Base-by-base conservation (phyloP, 2,329 filamentous ascomycete species). In the Penicillium sp. region DNA sequence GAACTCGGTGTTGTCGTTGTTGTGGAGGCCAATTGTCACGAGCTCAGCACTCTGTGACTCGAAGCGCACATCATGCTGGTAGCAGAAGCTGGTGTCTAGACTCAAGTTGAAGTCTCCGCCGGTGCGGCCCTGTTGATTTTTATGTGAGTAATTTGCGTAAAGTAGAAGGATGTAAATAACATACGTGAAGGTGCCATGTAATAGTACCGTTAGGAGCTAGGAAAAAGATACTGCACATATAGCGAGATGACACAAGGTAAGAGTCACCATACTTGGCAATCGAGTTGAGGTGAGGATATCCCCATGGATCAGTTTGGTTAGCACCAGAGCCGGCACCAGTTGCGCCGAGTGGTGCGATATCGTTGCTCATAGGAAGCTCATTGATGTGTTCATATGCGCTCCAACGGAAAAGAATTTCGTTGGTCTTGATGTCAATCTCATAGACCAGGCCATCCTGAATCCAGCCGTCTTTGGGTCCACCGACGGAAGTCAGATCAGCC, bases 11-110 rank as follows among this genome's bases (percentile, higher is more conserved):
- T 69, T 70, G 39, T 62, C 63, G 48, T 73, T 71, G 56, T 71
- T 69, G 43, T 70, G 68, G 29, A 71, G 50, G 31, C 63, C 62
- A 21, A 75, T 49, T 10, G 64, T 64, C 19, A 73, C 61, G 21
- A 61, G 63, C 10, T 65, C 63, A 24, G 64, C 54, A 19, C 66
- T 67, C 35, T 70, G 65, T 19, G 64, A 60, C 37, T 64, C 57
- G 39, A 74, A 60, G n/a, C 74, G 70, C 2, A 68, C 66, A 55
- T 74, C 59, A 54, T 73, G 71, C 51, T 72, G 69, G 55, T 65
- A 72, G 49, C 62, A 65, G 54, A 69, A 71, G 16, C 52, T 65
- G 11, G 59, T 54, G 4, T 56, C 61, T 14, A 60, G 52, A 21
- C 52, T 55, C 6, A 63, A 54, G 5, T 58, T 44, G 48, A 70